Base-by-base conservation (phyloP, 225 moss, liverwort and hornwort genomes). In the Straminergon stramineum region DNA sequence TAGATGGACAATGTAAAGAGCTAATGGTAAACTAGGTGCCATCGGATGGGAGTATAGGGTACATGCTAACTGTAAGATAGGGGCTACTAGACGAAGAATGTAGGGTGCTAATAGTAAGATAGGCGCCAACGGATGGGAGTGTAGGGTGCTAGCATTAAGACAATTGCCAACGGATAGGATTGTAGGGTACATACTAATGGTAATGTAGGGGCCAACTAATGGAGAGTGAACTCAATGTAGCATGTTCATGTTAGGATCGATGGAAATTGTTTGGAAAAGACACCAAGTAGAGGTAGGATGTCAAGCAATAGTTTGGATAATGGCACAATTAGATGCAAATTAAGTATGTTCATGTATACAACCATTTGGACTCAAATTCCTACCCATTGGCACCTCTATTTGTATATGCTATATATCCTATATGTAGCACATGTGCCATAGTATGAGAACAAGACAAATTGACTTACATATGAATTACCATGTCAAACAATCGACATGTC, bases 1-100 rank as follows among this genome's bases (percentile, higher is more conserved):
- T 0, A 0, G 1, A 75, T 48, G 9, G 6, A 3, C 6, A 48
- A 5, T 48, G 30, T 48, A 48, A 7, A 7, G 18, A 31, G 7
- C 2, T 21, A 37, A 68, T 1, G 6, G 2, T 68, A 12, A 37
- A 21, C 6, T 37, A 68, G 12, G 21, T 1, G 12, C 21, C 37
- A 68, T 37, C 1, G 0, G 4, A 68, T 68, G 12, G 21, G 6
- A 37, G 21, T 37, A 8, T 14, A 37, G 39, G 24, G 58, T 58
- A 4, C 58, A 37, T 10, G 12, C 7, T 7, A 75, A 31, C 0
- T 1, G 5, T 30, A 75, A 48, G 3, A 18, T 75, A 43, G 6
- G 6, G 48, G 9, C 48, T 52, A 52, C 14, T 52, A 52, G 52
- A 52, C 14, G 52, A 15, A 48, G 52, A 52, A 15, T 52, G 52